Evolutionary conservation across 1,284 basidiomycete genomes (phyloP), one percentile per base, ranked within the genome.

Genomic region (Trichosporon faecale): DNA sequence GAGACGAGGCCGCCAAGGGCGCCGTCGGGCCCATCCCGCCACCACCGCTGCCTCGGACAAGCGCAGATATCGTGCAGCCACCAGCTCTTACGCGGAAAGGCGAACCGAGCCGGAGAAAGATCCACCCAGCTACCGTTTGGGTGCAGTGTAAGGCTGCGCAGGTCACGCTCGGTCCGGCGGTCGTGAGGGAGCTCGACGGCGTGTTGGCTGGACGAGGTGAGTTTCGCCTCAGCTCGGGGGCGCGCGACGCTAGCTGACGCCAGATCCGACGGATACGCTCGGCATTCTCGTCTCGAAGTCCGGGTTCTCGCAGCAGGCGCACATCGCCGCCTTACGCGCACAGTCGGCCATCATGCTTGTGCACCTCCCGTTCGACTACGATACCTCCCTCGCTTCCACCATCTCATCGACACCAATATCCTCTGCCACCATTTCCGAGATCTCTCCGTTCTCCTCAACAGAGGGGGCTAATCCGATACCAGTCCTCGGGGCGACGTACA

Each of bases 71-170:
- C 55, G 49, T 66, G 18, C 25, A 12, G 12, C 37, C 65, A 11
- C 63, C 66, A 7, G 65, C 18, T 1, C 52, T 66, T 16, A 66
- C 60, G 23, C 18, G 25, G 5, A 25, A 40, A 16, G 60, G 66
- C 25, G 61, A 33, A 23, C 71, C 67, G 2, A 35, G 69, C 6
- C 35, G 37, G 21, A 46, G 64, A 4, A 49, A 65, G 16, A 64
- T 67, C 27, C 21, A 79, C 35, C 85, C 91, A 0, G 75, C 94
- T 1, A 89, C 93, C 40, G 87, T 96, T n/a, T 77, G 95, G 18
- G 93, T 87, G 0, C 94, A 96, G 77, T 97, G 94, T 85, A 97
- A 97, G 84, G 93, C 93, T 0, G 91, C 94, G 77, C 89, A 88
- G 82, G 90, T 89, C 80, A 90, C 90, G 77, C 82, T 90, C 40